phyloP scores from a whole-genome alignment of 768 basidiomycete genomes.

The Panus rudis region DNA sequence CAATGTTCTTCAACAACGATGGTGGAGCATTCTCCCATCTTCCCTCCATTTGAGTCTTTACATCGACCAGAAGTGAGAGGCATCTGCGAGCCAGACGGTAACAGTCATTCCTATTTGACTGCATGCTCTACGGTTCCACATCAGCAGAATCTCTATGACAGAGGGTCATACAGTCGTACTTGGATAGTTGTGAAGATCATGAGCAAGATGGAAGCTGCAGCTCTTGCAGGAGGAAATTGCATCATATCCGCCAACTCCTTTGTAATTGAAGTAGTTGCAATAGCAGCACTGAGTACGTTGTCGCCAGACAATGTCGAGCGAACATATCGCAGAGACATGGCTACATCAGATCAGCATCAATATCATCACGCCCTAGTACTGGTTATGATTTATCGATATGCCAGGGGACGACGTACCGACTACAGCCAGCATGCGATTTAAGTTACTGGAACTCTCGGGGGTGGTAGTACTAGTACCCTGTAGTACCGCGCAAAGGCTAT shows the following conservation, averaged over 20 bases:
- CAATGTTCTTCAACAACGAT: conserved; percentile 31
- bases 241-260: conserved; percentile 27
- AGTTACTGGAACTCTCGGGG: too few relatives aligned
- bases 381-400: too few relatives aligned
- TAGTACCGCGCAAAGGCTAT: too few relatives aligned
- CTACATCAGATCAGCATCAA: not conserved
- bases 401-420: too few relatives aligned
- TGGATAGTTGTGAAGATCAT: conserved; percentile 40
- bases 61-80: conserved; percentile 34
- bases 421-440: too few relatives aligned
- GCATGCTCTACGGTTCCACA: conserved; percentile 15
- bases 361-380: too few relatives aligned
- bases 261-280: conserved; percentile 23
- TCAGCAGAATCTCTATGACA: not conserved
- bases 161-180: conserved; percentile 19
- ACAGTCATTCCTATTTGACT: conserved; percentile 35
- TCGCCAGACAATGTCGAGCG: conserved; percentile 18
- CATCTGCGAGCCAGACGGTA: conserved; percentile 34
- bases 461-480: too few relatives aligned
- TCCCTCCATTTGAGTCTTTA: conserved; percentile 39
- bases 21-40: conserved; percentile 37
- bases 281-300: conserved; percentile 24
- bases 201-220: conserved; percentile 33
- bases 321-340: conserved; percentile 5
- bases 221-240: conserved; percentile 37